phyloP scores from a whole-genome alignment of 192 early-diverging fungal genomes.

The Backusella parvicylindrica region DNA sequence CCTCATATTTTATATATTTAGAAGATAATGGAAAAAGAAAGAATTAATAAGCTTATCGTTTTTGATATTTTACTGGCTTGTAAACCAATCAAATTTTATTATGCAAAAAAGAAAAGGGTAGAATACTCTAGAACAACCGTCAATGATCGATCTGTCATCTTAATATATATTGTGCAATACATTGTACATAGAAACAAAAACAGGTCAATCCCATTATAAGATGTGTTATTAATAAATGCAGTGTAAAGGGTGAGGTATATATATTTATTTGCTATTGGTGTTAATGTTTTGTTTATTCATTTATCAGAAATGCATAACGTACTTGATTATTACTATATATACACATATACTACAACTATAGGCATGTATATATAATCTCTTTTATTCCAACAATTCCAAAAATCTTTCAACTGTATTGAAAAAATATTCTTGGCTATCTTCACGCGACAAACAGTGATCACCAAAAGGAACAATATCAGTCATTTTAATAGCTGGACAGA shows the following conservation, averaged over 20 bases:
- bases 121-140: no score
- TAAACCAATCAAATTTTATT: not conserved
- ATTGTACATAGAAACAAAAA: no score
- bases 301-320: no score
- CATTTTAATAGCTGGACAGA: slow-evolving; percentile 11
- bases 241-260: no score
- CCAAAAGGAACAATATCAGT: slow-evolving; percentile 3
- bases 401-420: not conserved
- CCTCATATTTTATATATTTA: not conserved
- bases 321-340: no score
- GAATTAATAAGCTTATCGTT: not conserved
- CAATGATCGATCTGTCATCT: no score
- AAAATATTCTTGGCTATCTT: not conserved
- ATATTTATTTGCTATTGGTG: no score
- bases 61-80: not conserved
- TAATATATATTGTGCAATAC: no score
- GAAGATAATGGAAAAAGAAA: not conserved
- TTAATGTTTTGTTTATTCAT: no score
- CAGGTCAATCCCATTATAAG: no score
- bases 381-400: not conserved
- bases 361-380: not conserved
- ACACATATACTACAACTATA: not conserved
- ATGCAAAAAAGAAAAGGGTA: not conserved
- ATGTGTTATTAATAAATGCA: no score
- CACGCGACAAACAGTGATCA: not conserved